A percentile compares a stretch with the other conserved stretches of the same genome.
Evolutionary conservation across 2,329 filamentous ascomycete species (phyloP).

Genomic region (Paracamarosporium sp.): DNA sequence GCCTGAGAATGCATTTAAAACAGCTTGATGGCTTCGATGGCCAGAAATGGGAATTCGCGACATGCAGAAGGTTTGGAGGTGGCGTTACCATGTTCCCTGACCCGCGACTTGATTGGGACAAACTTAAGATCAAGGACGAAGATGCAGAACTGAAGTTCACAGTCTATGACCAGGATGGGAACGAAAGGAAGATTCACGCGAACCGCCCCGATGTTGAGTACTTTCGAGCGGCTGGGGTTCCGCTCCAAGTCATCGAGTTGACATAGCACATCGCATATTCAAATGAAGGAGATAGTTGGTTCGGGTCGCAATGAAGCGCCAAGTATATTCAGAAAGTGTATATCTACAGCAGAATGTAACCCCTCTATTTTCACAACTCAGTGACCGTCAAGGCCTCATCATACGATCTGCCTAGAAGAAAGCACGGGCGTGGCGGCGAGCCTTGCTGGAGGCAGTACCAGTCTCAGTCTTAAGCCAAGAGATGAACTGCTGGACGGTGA

Average conservation of each 20-base stretch:
- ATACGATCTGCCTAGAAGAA: conserved; percentile 19
- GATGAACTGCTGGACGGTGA: conserved; percentile 43
- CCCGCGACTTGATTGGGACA: not conserved
- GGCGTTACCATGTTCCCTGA: not conserved
- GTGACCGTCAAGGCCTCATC: not conserved
- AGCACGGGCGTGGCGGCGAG: conserved; percentile 37
- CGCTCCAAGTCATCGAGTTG: not conserved
- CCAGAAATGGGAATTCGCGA: not conserved
- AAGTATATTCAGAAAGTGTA: conserved; percentile 6
- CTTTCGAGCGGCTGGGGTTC: not conserved
- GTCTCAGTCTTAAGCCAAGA: conserved; percentile 38
- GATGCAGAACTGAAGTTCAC: not conserved
- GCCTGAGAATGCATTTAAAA: no score
- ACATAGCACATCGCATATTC: not conserved
- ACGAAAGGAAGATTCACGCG: not conserved
- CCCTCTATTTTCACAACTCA: conserved; percentile 2
- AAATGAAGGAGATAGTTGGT: not conserved
- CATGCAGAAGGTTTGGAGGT: not conserved
- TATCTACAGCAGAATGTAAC: conserved; percentile 10
- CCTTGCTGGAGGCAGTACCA: conserved; percentile 25
- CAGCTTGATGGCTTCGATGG: no score
- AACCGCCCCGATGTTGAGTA: not conserved
- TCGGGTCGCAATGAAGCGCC: not conserved
- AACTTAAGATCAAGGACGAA: not conserved
- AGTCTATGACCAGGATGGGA: not conserved